These are phyloP conservation scores for Penicillium digitatum DNA, from an alignment of 2,329 filamentous ascomycete genomes.

Conservation along the genomic window DNA sequence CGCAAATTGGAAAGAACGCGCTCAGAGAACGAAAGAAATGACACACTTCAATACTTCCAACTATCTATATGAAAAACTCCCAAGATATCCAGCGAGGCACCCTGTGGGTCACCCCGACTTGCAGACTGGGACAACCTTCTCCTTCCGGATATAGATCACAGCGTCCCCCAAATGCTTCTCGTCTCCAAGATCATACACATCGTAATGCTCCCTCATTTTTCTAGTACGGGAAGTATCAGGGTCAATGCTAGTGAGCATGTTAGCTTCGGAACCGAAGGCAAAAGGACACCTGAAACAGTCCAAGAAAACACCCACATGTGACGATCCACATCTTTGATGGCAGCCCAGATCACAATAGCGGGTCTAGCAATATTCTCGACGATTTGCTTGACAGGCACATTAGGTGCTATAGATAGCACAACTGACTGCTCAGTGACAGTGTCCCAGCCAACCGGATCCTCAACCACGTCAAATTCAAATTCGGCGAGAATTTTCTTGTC, in stretches of 20 bases:
- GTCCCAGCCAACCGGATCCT: conserved; percentile 36
- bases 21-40: background rate
- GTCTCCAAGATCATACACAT: background rate
- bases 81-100: too few relatives aligned
- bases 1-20: background rate
- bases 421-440: conserved; percentile 38
- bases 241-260: conserved; percentile 16
- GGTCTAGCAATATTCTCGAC: conserved; percentile 40
- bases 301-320: background rate
- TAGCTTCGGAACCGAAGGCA: background rate
- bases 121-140: background rate
- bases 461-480: conserved; percentile 21
- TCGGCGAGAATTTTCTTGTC: conserved; percentile 18
- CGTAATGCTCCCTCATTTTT: conserved; percentile 22
- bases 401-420: conserved; percentile 35
- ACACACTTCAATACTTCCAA: background rate
- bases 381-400: conserved; percentile 38
- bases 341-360: conserved; percentile 30
- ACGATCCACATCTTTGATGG: conserved; percentile 8
- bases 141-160: background rate
- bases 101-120: too few relatives aligned
- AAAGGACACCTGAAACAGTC: too few relatives aligned
- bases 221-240: conserved; percentile 20
- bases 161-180: background rate
- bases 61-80: too few relatives aligned